phyloP scores from a whole-genome alignment of 148 eudicot species.

The Cornus controversa region DNA sequence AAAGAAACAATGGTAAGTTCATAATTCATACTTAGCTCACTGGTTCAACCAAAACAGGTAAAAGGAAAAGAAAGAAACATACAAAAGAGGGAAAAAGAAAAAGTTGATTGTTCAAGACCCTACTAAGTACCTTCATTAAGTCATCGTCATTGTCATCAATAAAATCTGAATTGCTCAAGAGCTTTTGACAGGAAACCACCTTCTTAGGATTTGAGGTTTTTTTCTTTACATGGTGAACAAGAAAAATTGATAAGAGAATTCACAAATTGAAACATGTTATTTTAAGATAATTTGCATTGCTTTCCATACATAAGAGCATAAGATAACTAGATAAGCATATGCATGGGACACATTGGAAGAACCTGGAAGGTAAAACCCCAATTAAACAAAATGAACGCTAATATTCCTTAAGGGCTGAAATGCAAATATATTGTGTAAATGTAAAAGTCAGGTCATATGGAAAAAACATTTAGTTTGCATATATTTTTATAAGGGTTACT shows the following conservation, averaged over 20 bases:
- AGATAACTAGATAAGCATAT: not conserved
- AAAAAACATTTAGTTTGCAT: no score
- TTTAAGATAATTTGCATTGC: not conserved
- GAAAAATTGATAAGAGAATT: constrained; percentile 7
- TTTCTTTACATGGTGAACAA: constrained; percentile 41
- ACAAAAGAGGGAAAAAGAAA: no score
- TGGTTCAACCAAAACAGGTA: no score
- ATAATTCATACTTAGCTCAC: no score
- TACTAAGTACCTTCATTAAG: constrained; percentile 62
- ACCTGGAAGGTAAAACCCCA: not conserved
- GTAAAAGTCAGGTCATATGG: no score
- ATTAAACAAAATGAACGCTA: not conserved
- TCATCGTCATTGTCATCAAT: constrained; percentile 80
- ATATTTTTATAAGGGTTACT: no score
- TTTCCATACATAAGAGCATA: not conserved
- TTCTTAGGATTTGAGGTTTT: constrained; percentile 38
- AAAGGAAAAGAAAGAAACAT: no score
- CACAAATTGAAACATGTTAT: not conserved
- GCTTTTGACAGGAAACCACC: constrained; percentile 37
- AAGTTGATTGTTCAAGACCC: no score
- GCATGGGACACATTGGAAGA: not conserved
- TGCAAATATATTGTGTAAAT: no score
- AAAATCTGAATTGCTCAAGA: constrained; percentile 26
- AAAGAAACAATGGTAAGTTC: no score
- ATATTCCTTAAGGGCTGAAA: no score